Base-by-base conservation (phyloP, 495 filamentous ascomycete species). In the Schizothecium vesticola region DNA sequence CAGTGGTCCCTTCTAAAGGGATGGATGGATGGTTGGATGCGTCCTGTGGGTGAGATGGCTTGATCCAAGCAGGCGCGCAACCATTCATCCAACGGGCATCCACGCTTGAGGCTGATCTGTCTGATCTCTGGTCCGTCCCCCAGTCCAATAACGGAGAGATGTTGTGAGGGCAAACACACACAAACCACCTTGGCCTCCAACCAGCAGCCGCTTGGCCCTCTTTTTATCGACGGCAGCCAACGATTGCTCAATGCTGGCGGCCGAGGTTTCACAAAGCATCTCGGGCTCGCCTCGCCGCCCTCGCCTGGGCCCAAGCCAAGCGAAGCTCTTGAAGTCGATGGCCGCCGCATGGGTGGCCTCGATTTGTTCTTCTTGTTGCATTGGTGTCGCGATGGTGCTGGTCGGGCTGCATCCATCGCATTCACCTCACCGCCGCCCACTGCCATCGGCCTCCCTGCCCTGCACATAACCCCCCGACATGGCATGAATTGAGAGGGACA, bases 231-330 rank as follows among this genome's bases (percentile, higher is more conserved):
- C 43, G 33, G 33, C 33, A 43, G 13, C 64, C 64, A 66, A 60
- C 64, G 22, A 25, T 66, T 33, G 57, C 63, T 55, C 33, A 43
- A 43, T 59, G 43, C 43, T 12, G 43, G 43, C 56, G 56, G 55
- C 56, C 26, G 56, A 23, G 56, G 65, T 66, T 29, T 59, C 65
- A 66, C 65, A 66, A 66, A 66, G 65, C 16, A 55, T 26, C 43
- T 55, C 25, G 43, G 16, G 24, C 31, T 28, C 19, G 62, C 33
- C 33, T 43, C 33, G 33, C 28, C 1, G 28, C 60, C 28, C 43
- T 43, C 28, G 25, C 23, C 22, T 36, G 58, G 58, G 19, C 43
- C 36, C 16, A 28, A 59, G 23, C 36, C 16, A 28, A 59, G 23
- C 58, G 58, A 59, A 65, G 63, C 11, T 56, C 33, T 43, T 7